Evolutionary conservation across 106 monocot genomes (phyloP), one percentile per base, ranked within the genome.

Genomic region (Platanthera guangdongensis): DNA sequence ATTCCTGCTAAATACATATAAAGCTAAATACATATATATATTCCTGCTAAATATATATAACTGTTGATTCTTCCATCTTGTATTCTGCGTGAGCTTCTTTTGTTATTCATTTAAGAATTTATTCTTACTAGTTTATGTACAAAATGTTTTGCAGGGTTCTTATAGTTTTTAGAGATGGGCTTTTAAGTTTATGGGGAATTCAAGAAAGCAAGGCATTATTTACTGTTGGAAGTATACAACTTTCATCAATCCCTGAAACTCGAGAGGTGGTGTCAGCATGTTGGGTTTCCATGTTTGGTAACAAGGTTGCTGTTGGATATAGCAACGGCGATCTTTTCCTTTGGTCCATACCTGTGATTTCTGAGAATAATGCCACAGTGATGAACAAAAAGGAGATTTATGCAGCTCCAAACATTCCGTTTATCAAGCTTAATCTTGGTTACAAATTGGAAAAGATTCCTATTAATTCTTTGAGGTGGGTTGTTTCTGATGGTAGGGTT

Each of bases 351-450:
- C 95, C 88, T 53, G 81, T 78, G 48, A 7, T 78, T 53, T 80
- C 78, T 67, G 79, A 74, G 62, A 86, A 81, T 77, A 72, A n/a
- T 75, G 48, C 5, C 32, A 14, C 79, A 52, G 12, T 46, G 39
- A 45, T 4, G 50, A 79, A 76, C 69, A 65, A 75, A 57, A 85
- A 80, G 30, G 81, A 81, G 14, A 52, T 69, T 25, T 51, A 71
- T 75, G 39, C 48, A 62, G 7, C 78, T 73, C 81, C 79, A 68
- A 95, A 86, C 47, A 10, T 80, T 72, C 95, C 95, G 70, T 80
- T 88, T 85, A 50, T 78, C 47, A 95, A 90, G 82, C 84, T 95
- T 57, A 92, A 95, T 80, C 92, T 95, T 76, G 90, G 88, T n/a
- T 92, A 84, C 79, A 95, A 95, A 68, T 55, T 86, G 78, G 86